These are phyloP conservation scores for Sanghuangporus baumii DNA, from an alignment of 1,284 basidiomycete species.

Conservation along the genomic window DNA sequence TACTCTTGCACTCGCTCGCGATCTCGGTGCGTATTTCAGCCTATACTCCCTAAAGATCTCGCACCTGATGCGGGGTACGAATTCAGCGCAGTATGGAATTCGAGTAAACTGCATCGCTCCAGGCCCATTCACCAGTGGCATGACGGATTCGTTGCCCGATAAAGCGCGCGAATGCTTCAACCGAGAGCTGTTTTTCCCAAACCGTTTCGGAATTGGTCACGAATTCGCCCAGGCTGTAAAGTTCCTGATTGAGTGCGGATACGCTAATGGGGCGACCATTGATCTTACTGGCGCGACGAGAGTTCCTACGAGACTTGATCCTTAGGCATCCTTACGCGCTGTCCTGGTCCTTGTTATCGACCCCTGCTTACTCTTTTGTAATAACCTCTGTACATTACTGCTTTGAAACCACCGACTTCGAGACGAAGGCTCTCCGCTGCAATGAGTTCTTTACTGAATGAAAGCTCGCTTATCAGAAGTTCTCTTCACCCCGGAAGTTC, in stretches of 20 bases:
- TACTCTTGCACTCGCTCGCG: constrained; percentile 50
- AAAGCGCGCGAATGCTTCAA: constrained; percentile 25
- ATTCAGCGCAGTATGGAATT: constrained; percentile 36
- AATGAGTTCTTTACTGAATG: too few relatives aligned
- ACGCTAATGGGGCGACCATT: constrained; percentile 53
- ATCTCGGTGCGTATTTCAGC: constrained; percentile 28
- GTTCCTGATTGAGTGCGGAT: constrained; percentile 46
- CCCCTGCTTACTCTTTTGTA: too few relatives aligned
- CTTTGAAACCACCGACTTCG: too few relatives aligned
- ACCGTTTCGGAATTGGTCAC: constrained; percentile 37
- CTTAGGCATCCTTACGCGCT: neutral
- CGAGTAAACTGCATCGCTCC: constrained; percentile 51
- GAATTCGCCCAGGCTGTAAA: constrained; percentile 50
- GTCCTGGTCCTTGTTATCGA: too few relatives aligned
- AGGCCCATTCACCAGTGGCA: constrained; percentile 41
- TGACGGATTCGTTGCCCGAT: constrained; percentile 36
- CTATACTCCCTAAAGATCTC: neutral
- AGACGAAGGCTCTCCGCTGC: too few relatives aligned
- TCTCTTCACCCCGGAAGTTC: too few relatives aligned
- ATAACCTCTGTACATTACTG: too few relatives aligned
- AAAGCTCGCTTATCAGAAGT: too few relatives aligned
- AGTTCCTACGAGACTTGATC: constrained; percentile 28
- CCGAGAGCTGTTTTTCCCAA: constrained; percentile 38
- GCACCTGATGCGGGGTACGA: neutral
- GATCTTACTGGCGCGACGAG: constrained; percentile 41